A percentile compares a stretch with the other conserved stretches of the same genome.
Evolutionary conservation across 352 stramenopile species (phyloP).

Genomic region (Pythium brachiatum): DNA sequence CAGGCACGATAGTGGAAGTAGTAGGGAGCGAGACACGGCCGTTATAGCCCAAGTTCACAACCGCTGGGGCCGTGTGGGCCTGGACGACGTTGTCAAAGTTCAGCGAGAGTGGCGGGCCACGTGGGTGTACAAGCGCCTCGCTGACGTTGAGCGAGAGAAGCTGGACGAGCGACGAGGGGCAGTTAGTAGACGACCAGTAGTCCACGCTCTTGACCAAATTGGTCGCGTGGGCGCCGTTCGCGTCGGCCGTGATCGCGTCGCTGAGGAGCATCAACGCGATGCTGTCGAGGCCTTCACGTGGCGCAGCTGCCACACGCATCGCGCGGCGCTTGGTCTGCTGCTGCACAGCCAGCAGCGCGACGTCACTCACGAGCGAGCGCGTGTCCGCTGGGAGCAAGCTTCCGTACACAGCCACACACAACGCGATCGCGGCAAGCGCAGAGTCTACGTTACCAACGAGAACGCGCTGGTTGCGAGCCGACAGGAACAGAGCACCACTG

Average conservation of each 20-base stretch:
- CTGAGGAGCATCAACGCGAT: conserved; percentile 56
- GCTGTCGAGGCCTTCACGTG: conserved; percentile 26
- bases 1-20: not conserved
- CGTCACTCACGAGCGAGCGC: conserved; percentile 44
- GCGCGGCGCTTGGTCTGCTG: conserved; percentile 30
- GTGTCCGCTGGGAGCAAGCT: conserved; percentile 44
- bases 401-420: conserved; percentile 59
- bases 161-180: conserved; percentile 34
- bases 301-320: not conserved
- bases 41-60: not conserved
- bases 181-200: conserved; percentile 45
- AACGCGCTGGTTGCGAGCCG: conserved; percentile 44
- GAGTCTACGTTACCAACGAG: conserved; percentile 45
- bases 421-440: conserved; percentile 48
- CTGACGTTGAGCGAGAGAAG: conserved; percentile 58
- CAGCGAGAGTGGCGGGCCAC: conserved; percentile 64
- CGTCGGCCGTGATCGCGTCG: conserved; percentile 51
- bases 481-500: conserved; percentile 45
- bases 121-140: conserved; percentile 71
- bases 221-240: conserved; percentile 44
- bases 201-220: conserved; percentile 57
- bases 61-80: conserved; percentile 11
- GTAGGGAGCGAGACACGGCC: conserved; percentile 2
- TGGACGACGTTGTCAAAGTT: conserved; percentile 36
- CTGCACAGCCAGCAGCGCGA: conserved; percentile 39